phyloP scores from a whole-genome alignment of 106 monocot genomes.

The Allium sativum region DNA sequence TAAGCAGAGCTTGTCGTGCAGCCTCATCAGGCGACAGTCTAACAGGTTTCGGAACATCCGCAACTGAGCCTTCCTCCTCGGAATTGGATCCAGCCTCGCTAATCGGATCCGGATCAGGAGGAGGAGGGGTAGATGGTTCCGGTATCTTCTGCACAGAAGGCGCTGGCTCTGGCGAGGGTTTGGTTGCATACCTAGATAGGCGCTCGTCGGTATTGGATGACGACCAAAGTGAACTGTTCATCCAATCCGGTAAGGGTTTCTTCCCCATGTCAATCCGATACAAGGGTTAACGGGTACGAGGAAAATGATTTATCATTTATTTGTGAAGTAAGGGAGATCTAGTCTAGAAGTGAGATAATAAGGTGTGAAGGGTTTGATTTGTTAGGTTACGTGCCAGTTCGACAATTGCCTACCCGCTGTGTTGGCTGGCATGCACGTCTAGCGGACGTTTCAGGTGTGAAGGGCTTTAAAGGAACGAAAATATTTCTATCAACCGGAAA shows the following conservation, averaged over 20 bases:
- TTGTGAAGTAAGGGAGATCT: too few species aligned
- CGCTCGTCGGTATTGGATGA: constrained; percentile 2
- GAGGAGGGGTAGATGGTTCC: constrained; percentile 4
- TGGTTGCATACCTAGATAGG: constrained; percentile 9
- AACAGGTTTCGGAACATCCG: constrained; percentile 7
- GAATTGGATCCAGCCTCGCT: neutral
- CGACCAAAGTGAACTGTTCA: constrained; percentile 80
- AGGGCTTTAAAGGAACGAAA: too few species aligned
- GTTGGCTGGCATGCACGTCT: too few species aligned
- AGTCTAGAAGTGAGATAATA: too few species aligned
- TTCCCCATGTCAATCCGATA: constrained; percentile 27
- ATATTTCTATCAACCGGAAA: too few species aligned
- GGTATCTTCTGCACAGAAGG: constrained; percentile 12
- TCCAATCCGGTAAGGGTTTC: constrained; percentile 72
- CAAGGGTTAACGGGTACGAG: neutral
- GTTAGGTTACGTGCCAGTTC: too few species aligned
- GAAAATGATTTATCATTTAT: too few species aligned
- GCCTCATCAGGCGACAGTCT: constrained; percentile 43
- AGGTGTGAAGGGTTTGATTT: too few species aligned
- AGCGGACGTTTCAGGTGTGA: too few species aligned
- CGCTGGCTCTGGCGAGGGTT: constrained; percentile 19
- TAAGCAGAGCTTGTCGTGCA: constrained; percentile 46
- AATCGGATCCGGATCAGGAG: neutral
- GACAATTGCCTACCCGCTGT: too few species aligned
- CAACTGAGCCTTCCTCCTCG: too few species aligned